These are phyloP conservation scores for Sarocladium kiliense DNA, from an alignment of 2,329 filamentous ascomycete genomes.

Conservation along the genomic window DNA sequence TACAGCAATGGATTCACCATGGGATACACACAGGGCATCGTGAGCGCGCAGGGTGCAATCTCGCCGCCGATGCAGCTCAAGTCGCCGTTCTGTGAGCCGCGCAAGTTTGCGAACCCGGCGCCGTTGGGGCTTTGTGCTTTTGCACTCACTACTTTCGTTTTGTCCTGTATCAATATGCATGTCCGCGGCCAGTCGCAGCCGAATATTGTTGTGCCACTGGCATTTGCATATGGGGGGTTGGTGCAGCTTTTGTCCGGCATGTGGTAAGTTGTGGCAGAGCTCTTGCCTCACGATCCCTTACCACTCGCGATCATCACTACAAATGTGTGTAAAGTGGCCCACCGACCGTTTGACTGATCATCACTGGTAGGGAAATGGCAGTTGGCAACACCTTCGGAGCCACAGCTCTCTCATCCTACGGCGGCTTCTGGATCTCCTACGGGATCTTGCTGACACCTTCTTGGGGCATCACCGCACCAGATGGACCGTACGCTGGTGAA, in stretches of 20 bases:
- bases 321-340: slow-evolving; percentile 81
- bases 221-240: slow-evolving; percentile 71
- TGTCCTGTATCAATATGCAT: slow-evolving; percentile 68
- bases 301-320: too few species aligned
- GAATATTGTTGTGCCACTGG: slow-evolving; percentile 63
- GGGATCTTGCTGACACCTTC: slow-evolving; percentile 64
- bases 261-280: slow-evolving; percentile 76
- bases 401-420: slow-evolving; percentile 74
- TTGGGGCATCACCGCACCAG: slow-evolving; percentile 51
- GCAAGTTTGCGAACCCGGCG: slow-evolving; percentile 75
- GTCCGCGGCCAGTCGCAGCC: slow-evolving; percentile 54
- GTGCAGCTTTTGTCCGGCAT: slow-evolving; percentile 79
- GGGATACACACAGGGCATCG: slow-evolving; percentile 27
- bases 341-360: not conserved
- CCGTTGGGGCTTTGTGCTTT: slow-evolving; percentile 74
- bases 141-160: slow-evolving; percentile 76
- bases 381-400: slow-evolving; percentile 85
- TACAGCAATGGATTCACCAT: slow-evolving; percentile 43
- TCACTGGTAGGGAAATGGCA: slow-evolving; percentile 67
- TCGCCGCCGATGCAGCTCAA: slow-evolving; percentile 22
- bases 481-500: slow-evolving; percentile 41
- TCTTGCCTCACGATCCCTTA: too few species aligned
- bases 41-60: not conserved
- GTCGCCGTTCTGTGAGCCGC: slow-evolving; percentile 57
- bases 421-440: slow-evolving; percentile 78